phyloP scores from a whole-genome alignment of 768 basidiomycete species.

The Boletellus sp. region DNA sequence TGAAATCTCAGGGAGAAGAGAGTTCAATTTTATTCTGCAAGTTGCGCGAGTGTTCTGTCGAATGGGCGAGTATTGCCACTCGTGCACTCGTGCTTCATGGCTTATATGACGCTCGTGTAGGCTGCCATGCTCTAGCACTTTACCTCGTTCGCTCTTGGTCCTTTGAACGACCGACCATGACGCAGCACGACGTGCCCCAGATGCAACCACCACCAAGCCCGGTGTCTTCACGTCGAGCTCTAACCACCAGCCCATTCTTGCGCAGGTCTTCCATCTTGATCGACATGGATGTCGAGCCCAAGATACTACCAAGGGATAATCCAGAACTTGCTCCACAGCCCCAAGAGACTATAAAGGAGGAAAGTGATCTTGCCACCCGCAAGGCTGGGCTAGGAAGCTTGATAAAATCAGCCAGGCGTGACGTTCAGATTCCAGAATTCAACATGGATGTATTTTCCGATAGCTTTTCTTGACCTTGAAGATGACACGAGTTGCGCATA shows the following conservation, averaged over 20 bases:
- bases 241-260: conserved; percentile 48
- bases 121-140: conserved; percentile 89
- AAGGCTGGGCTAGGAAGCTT: conserved; percentile 77
- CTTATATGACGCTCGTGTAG: conserved; percentile 38
- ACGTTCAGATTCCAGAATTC: conserved; percentile 83
- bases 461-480: conserved; percentile 6
- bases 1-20: conserved; percentile 81
- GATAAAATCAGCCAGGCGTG: conserved; percentile 89
- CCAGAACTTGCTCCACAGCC: conserved; percentile 34
- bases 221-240: conserved; percentile 40
- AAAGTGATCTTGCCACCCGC: conserved; percentile 58
- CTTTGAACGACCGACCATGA: conserved; percentile 72
- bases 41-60: conserved; percentile 90
- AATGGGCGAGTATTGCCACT: conserved; percentile 69
- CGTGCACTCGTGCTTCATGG: background rate
- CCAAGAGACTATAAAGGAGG: conserved; percentile 39
- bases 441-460: conserved; percentile 75
- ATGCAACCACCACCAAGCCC: conserved; percentile 40
- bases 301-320: conserved; percentile 55
- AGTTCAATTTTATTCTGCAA: conserved; percentile 95
- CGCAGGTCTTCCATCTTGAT: conserved; percentile 78
- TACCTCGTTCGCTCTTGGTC: conserved; percentile 90
- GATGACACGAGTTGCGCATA: conserved; percentile 3
- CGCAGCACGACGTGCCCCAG: conserved; percentile 11
- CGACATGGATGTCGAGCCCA: conserved; percentile 77